Evolutionary conservation across 140 eudicot genomes (phyloP), one percentile per base, ranked within the genome.

Genomic region (Eryngium alpinum): DNA sequence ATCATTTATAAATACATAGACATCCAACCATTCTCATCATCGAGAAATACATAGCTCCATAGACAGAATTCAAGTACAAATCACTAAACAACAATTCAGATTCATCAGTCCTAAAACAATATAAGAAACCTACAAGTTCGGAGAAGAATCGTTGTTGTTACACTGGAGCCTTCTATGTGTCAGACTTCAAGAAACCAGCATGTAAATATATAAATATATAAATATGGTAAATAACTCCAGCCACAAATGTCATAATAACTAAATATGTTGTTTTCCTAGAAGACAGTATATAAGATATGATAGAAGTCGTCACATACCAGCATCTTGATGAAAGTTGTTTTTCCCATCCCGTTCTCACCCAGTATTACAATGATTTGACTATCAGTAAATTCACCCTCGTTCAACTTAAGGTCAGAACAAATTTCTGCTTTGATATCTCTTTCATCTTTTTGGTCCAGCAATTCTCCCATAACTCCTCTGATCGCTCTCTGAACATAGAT

Each of bases 311-410:
- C 51, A 79, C 1, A 9, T 89, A 94, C 98, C 98, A 94, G 93
- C 97, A 94, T 90, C 32, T 94, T 89, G 65, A 92, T 92, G 76
- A 94, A 94, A 5, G 97, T 92, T 2, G 97, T 90, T 89, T 94
- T 92, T 71, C 98, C 98, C 13, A 97, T 94, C 75, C 97, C 98
- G 83, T 94, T 94, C 86, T 94, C 97, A 65, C 97, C 98, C 86
- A 94, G 91, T 97, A 94, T 90, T 67, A 94, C 97, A 69, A 90
- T 77, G 60, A 94, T 94, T 85, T 94, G 98, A 27, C 96, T 90
- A 86, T 89, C 93, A 0, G 98, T 90, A 72, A 90, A 92, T 83
- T 90, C 97, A 71, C 98, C 98, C 87, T 94, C 97, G 32, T 81
- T 86, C 77, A 90, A 83, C 84, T 87, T 88, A 71, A 88, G 89